phyloP scores from a whole-genome alignment of 352 stramenopile species.

The Pythium brachiatum region DNA sequence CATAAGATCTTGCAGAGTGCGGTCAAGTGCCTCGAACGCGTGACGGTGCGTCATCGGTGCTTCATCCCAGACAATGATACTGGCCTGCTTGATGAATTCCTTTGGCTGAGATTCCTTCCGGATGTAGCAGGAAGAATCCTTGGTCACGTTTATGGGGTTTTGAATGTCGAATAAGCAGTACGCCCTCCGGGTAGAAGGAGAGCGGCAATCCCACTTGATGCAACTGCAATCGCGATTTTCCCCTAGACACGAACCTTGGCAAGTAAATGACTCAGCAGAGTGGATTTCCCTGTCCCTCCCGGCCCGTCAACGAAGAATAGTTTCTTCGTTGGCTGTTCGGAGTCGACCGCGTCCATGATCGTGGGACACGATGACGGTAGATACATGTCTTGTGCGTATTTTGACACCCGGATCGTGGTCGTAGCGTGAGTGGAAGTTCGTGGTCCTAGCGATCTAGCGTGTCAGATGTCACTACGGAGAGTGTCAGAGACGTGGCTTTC shows the following conservation, averaged over 20 bases:
- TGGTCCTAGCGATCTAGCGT: too few species aligned
- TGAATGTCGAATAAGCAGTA: slow-evolving; percentile 35
- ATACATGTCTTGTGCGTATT: too few species aligned
- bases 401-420: too few species aligned
- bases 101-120: background rate
- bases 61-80: background rate
- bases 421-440: too few species aligned
- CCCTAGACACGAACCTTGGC: slow-evolving; percentile 19
- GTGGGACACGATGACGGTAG: too few species aligned
- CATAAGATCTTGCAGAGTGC: background rate
- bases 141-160: slow-evolving; percentile 23
- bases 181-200: slow-evolving; percentile 27
- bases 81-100: background rate
- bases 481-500: too few species aligned
- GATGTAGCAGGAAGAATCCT: slow-evolving; percentile 19
- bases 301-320: slow-evolving; percentile 31
- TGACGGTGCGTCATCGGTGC: background rate
- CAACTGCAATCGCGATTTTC: slow-evolving; percentile 26
- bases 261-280: slow-evolving; percentile 16
- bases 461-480: too few species aligned
- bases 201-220: slow-evolving; percentile 34
- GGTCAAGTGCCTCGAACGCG: background rate
- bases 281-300: slow-evolving; percentile 32
- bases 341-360: too few species aligned
- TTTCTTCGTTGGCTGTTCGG: too few species aligned